Base-by-base conservation (phyloP, 1,284 basidiomycete genomes). In the Boletus semigastroideus region DNA sequence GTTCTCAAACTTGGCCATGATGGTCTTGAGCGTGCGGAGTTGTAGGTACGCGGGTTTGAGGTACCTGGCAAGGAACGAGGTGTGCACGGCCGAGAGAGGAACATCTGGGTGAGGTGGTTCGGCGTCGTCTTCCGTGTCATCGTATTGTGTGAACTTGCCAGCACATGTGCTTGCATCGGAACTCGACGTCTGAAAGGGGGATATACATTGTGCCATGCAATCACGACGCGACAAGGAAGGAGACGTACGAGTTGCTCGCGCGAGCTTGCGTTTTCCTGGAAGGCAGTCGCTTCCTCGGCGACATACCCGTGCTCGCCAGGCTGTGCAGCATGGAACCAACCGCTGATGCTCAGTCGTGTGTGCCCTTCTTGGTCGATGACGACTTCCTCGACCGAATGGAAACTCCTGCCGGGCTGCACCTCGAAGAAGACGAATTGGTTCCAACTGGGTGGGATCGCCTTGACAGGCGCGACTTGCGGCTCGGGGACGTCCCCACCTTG, bases 391-490 rank as follows among this genome's bases (percentile, higher is more conserved):
- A 99, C 96, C 1, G 94, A 92, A 72, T 99, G 96, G 75, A 98
- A 98, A 64, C 94, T 98, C 68, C 83, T 79, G 1, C 96, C 92
- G 0, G 88, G 94, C 74, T 88, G 89, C 14, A 89, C 86, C 67
- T 92, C 90, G 70, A 99, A 99, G 72, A 98, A 94, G 38, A 97
- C 84, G 65, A 98, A 95, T 66, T 98, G 95, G 65, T 98, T 97
- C 94, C 95, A 98, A 60, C 87, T 87, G 13, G 92, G 91, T 1
- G 84, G 82, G 44, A 92, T 83, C 54, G 71, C 74, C 67, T 84
- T 87, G 40, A 73, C 67, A 0, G 89, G 89, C 1, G 81, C 72
- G 16, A 76, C 60, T 50, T 81, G 78, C 2, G 89, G 89, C 66
- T 91, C 89, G 5, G 74, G 72, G 30, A 75, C 82, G 42, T 78